These are phyloP conservation scores for Stachybotrys elegans DNA, from an alignment of 2,329 filamentous ascomycete species.

Conservation along the genomic window DNA sequence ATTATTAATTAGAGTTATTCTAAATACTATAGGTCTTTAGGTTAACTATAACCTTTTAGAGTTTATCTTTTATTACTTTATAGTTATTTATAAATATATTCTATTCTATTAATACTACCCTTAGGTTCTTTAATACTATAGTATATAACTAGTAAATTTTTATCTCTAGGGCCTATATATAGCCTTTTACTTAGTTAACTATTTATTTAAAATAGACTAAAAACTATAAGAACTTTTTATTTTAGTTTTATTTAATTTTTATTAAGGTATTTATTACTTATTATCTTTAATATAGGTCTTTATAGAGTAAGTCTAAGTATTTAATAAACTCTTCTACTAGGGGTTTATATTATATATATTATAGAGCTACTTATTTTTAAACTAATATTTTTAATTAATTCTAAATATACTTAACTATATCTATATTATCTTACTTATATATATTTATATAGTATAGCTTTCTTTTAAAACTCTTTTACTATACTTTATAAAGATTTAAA, in stretches of 20 bases:
- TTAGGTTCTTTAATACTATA: not conserved
- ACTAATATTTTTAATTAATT: constrained; percentile 1
- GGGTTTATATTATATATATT: not conserved
- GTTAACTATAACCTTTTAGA: no score
- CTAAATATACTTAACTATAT: constrained; percentile 2
- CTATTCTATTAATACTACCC: no score
- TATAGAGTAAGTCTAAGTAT: not conserved
- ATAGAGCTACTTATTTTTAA: not conserved
- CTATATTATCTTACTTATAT: constrained; percentile 1
- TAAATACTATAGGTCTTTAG: no score
- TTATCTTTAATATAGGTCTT: not conserved
- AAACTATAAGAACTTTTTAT: not conserved
- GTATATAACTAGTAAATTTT: not conserved
- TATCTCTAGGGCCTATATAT: not conserved
- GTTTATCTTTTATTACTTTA: no score
- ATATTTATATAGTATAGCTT: not conserved
- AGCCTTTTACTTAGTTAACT: not conserved
- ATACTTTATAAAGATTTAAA: no score
- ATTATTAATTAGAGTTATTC: no score
- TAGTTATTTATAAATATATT: no score
- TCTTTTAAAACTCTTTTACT: not conserved
- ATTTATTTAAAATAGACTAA: not conserved
- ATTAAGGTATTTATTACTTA: not conserved
- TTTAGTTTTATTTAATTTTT: constrained; percentile 1
- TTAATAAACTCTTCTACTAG: not conserved